These are phyloP conservation scores for Raffaelea ambrosiae DNA, from an alignment of 2,329 filamentous ascomycete genomes.

Conservation along the genomic window DNA sequence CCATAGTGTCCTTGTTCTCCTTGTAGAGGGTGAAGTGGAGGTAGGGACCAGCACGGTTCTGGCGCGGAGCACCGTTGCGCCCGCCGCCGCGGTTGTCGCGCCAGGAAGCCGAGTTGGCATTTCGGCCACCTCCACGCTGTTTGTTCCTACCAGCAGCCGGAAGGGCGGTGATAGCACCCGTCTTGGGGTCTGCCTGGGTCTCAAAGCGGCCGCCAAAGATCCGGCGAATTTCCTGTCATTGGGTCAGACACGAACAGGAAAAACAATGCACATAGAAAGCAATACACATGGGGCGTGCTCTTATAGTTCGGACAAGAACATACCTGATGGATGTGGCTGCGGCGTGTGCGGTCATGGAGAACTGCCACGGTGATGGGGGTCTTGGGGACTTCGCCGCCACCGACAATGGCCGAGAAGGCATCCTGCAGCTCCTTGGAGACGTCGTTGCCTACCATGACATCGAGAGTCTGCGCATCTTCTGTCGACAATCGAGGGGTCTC, in stretches of 20 bases:
- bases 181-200: conserved; percentile 50
- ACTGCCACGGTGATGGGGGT: conserved; percentile 29
- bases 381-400: conserved; percentile 18
- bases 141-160: conserved; percentile 6
- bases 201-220: conserved; percentile 75
- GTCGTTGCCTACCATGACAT: conserved; percentile 27
- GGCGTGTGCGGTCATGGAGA: conserved; percentile 34
- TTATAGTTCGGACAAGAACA: conserved; percentile 5
- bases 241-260: neutral
- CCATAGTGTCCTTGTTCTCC: conserved; percentile 96
- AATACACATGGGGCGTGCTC: too few relatives aligned
- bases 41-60: conserved; percentile 38
- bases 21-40: conserved; percentile 91
- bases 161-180: conserved; percentile 53
- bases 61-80: conserved; percentile 9
- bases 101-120: neutral
- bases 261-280: neutral
- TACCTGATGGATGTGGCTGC: conserved; percentile 41
- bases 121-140: conserved; percentile 14
- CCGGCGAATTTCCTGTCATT: conserved; percentile 52
- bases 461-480: conserved; percentile 27
- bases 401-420: conserved; percentile 28
- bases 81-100: conserved; percentile 2
- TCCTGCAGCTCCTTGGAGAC: conserved; percentile 32
- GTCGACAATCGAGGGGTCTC: conserved; percentile 14